Conservation (phyloP, 176 grass and related monocot species). For the Eragrostis curvula region DNA sequence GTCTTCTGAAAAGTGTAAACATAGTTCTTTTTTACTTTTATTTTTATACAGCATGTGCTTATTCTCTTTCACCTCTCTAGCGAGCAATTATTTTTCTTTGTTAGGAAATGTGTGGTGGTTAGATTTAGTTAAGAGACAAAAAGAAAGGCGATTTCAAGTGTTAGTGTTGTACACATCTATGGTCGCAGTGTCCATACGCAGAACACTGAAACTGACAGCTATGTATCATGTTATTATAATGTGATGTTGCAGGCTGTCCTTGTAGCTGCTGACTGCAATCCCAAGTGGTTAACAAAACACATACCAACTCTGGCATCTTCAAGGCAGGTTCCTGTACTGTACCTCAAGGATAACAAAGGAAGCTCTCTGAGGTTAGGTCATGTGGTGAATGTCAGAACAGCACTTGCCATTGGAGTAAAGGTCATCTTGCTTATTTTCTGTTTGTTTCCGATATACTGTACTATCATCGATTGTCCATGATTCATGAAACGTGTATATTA, state of each 20-base stretch:
- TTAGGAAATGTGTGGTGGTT: neutral
- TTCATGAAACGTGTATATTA: conserved; percentile 19
- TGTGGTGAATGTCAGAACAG: conserved; percentile 72
- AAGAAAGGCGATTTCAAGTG: conserved; percentile 2
- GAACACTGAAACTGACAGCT: conserved; percentile 8
- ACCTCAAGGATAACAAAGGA: conserved; percentile 83
- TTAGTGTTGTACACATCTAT: neutral
- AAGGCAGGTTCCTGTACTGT: conserved; percentile 73
- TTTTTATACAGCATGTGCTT: neutral
- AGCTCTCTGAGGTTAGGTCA: conserved; percentile 86
- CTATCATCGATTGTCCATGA: neutral
- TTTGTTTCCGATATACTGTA: neutral
- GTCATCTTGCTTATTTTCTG: conserved; percentile 41
- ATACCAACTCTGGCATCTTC: conserved; percentile 69
- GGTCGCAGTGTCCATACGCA: neutral
- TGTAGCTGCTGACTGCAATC: conserved; percentile 78
- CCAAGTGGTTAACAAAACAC: conserved; percentile 93
- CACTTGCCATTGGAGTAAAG: conserved; percentile 90
- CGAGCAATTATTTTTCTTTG: neutral
- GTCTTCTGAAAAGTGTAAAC: conserved; percentile 3
- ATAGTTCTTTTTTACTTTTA: neutral
- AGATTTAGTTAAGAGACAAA: conserved; percentile 14
- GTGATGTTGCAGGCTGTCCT: conserved; percentile 63
- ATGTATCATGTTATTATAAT: conserved; percentile 13
- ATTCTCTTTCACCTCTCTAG: neutral